Conservation (phyloP, 148 eudicot genomes). For the Silene uniflora region DNA sequence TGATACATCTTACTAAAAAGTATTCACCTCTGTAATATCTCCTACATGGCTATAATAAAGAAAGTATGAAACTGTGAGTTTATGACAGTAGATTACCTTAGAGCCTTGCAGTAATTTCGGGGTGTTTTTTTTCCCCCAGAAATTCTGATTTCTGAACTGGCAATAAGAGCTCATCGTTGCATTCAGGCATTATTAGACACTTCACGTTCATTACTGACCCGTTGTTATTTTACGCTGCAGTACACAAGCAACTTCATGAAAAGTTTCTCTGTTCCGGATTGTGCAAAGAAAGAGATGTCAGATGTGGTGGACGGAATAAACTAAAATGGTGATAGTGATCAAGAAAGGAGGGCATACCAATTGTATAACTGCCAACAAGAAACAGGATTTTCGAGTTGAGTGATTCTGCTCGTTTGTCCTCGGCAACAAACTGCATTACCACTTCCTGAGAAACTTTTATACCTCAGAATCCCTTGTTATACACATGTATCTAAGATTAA, state of each 20-base stretch:
- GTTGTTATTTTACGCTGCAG: slow-evolving; percentile 42
- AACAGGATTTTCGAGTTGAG: slow-evolving; percentile 82
- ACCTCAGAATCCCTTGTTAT: slow-evolving; percentile 41
- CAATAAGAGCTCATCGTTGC: too few species aligned
- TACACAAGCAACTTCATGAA: slow-evolving; percentile 82
- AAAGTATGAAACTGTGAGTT: too few species aligned
- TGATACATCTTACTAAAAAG: too few species aligned
- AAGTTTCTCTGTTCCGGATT: slow-evolving; percentile 78
- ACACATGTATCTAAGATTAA: slow-evolving; percentile 1
- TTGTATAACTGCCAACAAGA: slow-evolving; percentile 90
- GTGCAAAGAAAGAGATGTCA: slow-evolving; percentile 9
- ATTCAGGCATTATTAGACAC: too few species aligned
- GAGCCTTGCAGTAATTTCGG: not conserved
- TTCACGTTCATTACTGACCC: too few species aligned
- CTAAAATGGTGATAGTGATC: slow-evolving; percentile 2
- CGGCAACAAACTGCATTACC: slow-evolving; percentile 82
- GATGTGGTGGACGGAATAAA: not conserved
- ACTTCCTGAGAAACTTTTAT: slow-evolving; percentile 87
- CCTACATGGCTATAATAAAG: too few species aligned
- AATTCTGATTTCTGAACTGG: not conserved
- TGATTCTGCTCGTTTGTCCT: slow-evolving; percentile 91
- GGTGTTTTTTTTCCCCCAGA: not conserved
- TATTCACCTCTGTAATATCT: too few species aligned
- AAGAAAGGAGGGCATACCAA: slow-evolving; percentile 48
- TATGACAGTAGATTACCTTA: too few species aligned